Percentiles rank a stretch among this genome's conserved stretches.
Conservation (phyloP, 371 early-diverging fungal species). For the Amoeboradix gromovi region DNA sequence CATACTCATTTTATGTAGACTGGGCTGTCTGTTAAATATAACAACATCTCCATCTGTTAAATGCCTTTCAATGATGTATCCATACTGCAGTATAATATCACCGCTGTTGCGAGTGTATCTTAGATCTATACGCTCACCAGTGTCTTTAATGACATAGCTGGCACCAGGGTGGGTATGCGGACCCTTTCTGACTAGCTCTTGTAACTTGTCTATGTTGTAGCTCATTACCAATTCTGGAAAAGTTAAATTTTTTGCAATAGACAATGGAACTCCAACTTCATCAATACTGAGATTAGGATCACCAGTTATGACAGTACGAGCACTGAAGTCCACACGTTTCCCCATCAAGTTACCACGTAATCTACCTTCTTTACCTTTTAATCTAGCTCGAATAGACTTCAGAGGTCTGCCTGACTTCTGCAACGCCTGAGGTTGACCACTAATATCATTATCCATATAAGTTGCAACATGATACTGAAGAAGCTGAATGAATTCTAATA, state of each 20-base stretch:
- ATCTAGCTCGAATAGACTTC: conserved; percentile 85
- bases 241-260: conserved; percentile 90
- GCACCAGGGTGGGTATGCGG: conserved; percentile 95
- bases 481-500: conserved; percentile 75
- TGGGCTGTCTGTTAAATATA: conserved; percentile 99
- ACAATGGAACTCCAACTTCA: conserved; percentile 95
- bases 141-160: conserved; percentile 87
- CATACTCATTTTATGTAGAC: conserved; percentile 99
- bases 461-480: conserved; percentile 97
- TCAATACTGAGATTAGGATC: conserved; percentile 92
- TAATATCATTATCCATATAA: conserved; percentile 93
- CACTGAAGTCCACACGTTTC: conserved; percentile 98
- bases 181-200: conserved; percentile 74
- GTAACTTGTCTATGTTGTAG: conserved; percentile 79
- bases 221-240: conserved; percentile 94
- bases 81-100: conserved; percentile 64
- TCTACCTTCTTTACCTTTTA: conserved; percentile 99
- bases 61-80: conserved; percentile 91
- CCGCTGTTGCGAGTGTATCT: conserved; percentile 60
- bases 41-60: conserved; percentile 86
- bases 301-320: conserved; percentile 97
- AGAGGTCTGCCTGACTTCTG: conserved; percentile 89
- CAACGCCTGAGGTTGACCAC: conserved; percentile 81
- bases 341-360: conserved; percentile 99
- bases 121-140: conserved; percentile 87